Base-by-base conservation (phyloP, 768 basidiomycete species). In the Auriscalpium microsporum region DNA sequence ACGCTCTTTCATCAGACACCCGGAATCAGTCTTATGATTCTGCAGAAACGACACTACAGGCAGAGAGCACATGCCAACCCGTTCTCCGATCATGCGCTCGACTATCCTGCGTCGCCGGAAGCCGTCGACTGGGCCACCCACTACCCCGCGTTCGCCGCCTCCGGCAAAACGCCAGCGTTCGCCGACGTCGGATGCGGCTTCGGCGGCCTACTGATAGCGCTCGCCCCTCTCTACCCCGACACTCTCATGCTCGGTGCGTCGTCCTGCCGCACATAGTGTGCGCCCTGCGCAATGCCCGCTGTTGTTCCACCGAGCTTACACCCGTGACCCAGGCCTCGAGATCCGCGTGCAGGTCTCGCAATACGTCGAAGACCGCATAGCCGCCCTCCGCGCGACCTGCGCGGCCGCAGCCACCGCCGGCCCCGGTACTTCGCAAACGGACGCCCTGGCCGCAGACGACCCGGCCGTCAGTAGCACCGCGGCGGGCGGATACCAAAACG, bases 111-210 rank as follows among this genome's bases (percentile, higher is more conserved):
- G 13, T 83, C 84, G 7, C 94, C 94, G 4, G 67, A 76, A 36
- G 70, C 72, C 50, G 82, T 95, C 68, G 84, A 94, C 70, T 96
- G 94, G 94, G 69, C 75, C 10, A 68, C 71, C 19, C 91, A 94
- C 69, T 98, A 84, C 71, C 94, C 95, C 0, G 77, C 81, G 33
- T 87, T 83, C 67, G 68, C 73, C 34, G 69, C 65, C 21, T 68
- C 77, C 36, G 75, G 75, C 44, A 87, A 87, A 65, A 71, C 73
- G 10, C 94, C 96, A 46, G 92, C 94, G 70, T 96, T 94, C 65
- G 96, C 92, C 4, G 96, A 99, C 69, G 83, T 99, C 37, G 96
- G 96, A 0, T 99, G 96, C 68, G 96, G 96, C 45, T 99, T 98
- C 64, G 96, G 96, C 13, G 96, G 96, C 14, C 80, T 99, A 42